A percentile compares a stretch with the other conserved stretches of the same genome.
Evolutionary conservation across 768 basidiomycete genomes (phyloP).

Genomic region (Clathrus columnatus): DNA sequence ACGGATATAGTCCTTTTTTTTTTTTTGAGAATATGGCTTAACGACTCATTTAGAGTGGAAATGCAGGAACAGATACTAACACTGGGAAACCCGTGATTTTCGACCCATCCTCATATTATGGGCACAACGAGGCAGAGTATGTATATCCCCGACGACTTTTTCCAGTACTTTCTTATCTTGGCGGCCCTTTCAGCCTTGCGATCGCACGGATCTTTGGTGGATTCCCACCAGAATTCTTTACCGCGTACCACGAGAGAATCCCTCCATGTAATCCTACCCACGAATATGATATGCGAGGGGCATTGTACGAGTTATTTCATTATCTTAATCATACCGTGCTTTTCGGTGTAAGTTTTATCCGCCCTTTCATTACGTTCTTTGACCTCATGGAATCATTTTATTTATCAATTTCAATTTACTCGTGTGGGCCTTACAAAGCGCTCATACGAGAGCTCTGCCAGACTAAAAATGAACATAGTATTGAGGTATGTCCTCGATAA

Average conservation of each 20-base stretch:
- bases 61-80: conserved; percentile 48
- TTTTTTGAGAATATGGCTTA: too few relatives aligned
- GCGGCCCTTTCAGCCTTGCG: conserved; percentile 41
- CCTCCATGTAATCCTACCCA: conserved; percentile 58
- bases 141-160: conserved; percentile 16
- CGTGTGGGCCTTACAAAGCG: not conserved
- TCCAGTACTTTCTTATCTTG: not conserved
- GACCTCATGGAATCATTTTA: not conserved
- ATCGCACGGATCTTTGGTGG: conserved; percentile 79
- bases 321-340: conserved; percentile 75
- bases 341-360: conserved; percentile 53
- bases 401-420: not conserved
- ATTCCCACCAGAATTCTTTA: conserved; percentile 53
- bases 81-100: conserved; percentile 60
- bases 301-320: conserved; percentile 75
- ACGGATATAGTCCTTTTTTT: not conserved
- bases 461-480: conserved; percentile 4
- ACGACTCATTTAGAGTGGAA: conserved; percentile 48
- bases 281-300: conserved; percentile 53
- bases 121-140: conserved; percentile 78
- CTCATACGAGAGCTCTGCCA: conserved; percentile 9
- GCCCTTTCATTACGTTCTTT: too few relatives aligned
- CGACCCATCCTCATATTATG: conserved; percentile 72
- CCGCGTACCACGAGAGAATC: conserved; percentile 50
- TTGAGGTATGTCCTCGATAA: conserved; percentile 6